Evolutionary conservation across 1,284 basidiomycete species (phyloP), one percentile per base, ranked within the genome.

Genomic region (Leccinum angustisporum): DNA sequence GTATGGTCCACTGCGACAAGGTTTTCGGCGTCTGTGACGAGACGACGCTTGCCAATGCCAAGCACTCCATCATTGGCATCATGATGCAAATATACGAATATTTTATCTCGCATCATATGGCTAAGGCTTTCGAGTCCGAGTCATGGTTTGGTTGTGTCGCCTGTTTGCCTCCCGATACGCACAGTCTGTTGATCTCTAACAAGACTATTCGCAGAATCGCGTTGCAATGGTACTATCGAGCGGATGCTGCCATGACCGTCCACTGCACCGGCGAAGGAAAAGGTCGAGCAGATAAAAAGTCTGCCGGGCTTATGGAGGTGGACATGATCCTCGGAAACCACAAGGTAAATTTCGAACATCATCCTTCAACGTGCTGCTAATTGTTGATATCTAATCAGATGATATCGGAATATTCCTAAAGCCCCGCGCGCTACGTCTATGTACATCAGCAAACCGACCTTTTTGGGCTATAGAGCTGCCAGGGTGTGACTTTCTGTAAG

Each of bases 91-190:
- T 25, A 3, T 25, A 25, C 25, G 25, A 25, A 25, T 25, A 25
- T 25, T 25, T 25, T 25, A 93, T 98, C 69, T 98, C 94, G 1
- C 95, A 97, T 78, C 92, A 99, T 34, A 34, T 99, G 79, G 91
- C 97, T 56, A 99, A 99, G 77, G 95, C 97, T 0, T 99, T 99
- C 78, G 97, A 98, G 78, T 90, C 86, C n/a, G n/a, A n/a, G n/a
- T n/a, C n/a, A 69, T 83, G 98, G 8, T 99, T 99, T 73, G 96
- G 96, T 57, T 96, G 95, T 21, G 95, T 99, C 64, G 98, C 96
- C 57, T 99, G 97, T 88, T 83, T 99, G 69, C 96, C 97, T 33
- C 83, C 25, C 25, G 25, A 25, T 25, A 3, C 25, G 13, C 5
- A 13, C n/a, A n/a, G 34, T 34, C 34, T 34, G 13, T 14, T 34